Evolutionary conservation across 305 asterid genomes (phyloP), one percentile per base, ranked within the genome.

Genomic region (Fraxinus nigra): DNA sequence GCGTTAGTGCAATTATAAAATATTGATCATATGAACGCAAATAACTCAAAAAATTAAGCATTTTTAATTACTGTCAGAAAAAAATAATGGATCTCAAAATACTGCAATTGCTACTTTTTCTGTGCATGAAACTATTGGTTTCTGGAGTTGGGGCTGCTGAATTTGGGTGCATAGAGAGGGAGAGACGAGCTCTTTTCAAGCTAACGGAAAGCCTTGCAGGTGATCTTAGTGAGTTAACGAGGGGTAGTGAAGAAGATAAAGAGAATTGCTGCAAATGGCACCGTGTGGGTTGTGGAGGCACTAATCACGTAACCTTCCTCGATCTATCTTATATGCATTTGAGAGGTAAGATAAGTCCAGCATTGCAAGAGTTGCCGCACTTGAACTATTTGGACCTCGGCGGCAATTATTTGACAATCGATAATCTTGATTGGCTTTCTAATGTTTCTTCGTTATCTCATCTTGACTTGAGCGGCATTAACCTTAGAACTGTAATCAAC

Each of bases 171-270:
- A 32, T 74, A 13, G 78, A 34, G 26, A 74, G 78, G 56, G 78
- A 74, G 48, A 74, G 78, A 74, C 59, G 35, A 37, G 78, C 56
- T n/a, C 78, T 74, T 33, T 56, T 74, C 28, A 74, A 7, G 46
- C 1, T 72, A 1, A 72, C 34, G 20, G 22, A 54, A 14, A 20
- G 24, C 10, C 10, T 56, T 16, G 7, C 10, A 6, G 24, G 26
- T 16, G 46, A 34, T 33, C 11, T 16, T 16, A 16, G 6, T 6
- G 24, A 0, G n/a, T 26, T 33, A 35, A 16, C 10, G 40, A 13
- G 77, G 77, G 51, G 77, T 10, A 34, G 54, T 33, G 77, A 34
- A 73, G 28, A 28, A 14, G 26, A 7, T 1, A 6, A 56, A 56
- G 24, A 3, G 67, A 54, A 73, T 7, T 73, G 77, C 78, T 73